A percentile compares a stretch with the other conserved stretches of the same genome.
phyloP scores from a whole-genome alignment of 2,329 filamentous ascomycete genomes.

The Dryadomyces sulphureus region DNA sequence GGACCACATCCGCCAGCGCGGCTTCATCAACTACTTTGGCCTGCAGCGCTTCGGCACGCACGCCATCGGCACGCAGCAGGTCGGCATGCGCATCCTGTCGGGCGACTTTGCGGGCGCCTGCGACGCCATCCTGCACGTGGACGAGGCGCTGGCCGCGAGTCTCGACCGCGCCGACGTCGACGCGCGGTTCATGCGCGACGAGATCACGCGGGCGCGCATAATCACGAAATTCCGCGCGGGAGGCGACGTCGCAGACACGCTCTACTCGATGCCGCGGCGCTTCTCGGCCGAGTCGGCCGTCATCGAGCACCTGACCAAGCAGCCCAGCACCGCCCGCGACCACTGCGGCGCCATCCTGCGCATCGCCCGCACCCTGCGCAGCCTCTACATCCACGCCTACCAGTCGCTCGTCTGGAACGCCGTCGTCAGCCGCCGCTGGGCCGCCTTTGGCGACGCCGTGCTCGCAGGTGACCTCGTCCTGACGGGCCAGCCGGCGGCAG shows the following conservation, averaged over 20 bases:
- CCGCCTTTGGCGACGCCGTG: constrained; percentile 55
- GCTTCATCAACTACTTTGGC: constrained; percentile 96
- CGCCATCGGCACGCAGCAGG: constrained; percentile 65
- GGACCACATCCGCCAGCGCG: constrained; percentile 51
- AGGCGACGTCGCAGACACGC: constrained; percentile 41
- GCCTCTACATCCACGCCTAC: constrained; percentile 96
- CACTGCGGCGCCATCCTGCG: constrained; percentile 66
- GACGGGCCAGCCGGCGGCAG: no score
- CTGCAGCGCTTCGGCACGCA: constrained; percentile 95
- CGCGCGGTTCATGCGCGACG: constrained; percentile 49
- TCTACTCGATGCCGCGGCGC: constrained; percentile 58
- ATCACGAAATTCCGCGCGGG: constrained; percentile 58
- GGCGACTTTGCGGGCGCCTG: constrained; percentile 71
- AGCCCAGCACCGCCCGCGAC: constrained; percentile 42
- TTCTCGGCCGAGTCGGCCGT: constrained; percentile 70
- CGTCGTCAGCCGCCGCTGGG: constrained; percentile 68
- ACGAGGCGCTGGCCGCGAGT: constrained; percentile 31
- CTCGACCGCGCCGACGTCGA: constrained; percentile 31
- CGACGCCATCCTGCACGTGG: constrained; percentile 61
- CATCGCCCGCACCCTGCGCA: constrained; percentile 67
- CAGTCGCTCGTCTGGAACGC: constrained; percentile 92
- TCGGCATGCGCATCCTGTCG: constrained; percentile 73
- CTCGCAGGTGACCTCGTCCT: constrained; percentile 78
- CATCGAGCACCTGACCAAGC: constrained; percentile 54
- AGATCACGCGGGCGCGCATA: constrained; percentile 62